Conservation (phyloP, 129 eudicot species). For the Helichrysum umbraculigerum region DNA sequence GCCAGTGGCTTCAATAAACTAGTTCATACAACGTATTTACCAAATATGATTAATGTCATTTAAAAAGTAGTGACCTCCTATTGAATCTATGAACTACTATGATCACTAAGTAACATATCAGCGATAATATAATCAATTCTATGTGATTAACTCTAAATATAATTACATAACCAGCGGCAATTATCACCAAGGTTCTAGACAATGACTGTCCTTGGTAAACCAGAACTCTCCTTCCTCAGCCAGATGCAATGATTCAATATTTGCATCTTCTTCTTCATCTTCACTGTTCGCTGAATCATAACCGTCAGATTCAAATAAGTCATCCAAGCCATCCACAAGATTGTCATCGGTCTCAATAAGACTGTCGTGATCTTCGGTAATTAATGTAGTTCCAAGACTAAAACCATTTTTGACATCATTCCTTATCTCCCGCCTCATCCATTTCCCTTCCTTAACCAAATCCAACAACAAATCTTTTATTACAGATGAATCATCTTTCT, state of each 20-base stretch:
- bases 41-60: not conserved
- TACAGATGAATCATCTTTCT: constrained; percentile 53
- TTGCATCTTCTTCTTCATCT: constrained; percentile 39
- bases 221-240: constrained; percentile 49
- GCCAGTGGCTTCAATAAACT: not conserved
- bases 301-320: constrained; percentile 53
- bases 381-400: constrained; percentile 19
- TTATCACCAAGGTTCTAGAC: constrained; percentile 66
- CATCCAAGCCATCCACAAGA: constrained; percentile 58
- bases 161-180: not conserved
- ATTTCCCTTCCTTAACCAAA: constrained; percentile 74
- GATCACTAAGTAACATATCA: not conserved
- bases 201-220: constrained; percentile 40
- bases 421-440: constrained; percentile 61
- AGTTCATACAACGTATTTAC: no score
- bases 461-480: constrained; percentile 51
- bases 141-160: not conserved
- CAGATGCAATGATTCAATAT: constrained; percentile 17
- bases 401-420: constrained; percentile 19
- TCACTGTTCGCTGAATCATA: constrained; percentile 35
- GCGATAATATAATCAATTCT: constrained; percentile 2
- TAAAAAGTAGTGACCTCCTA: not conserved
- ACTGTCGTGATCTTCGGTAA: constrained; percentile 34
- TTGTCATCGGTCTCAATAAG: constrained; percentile 41
- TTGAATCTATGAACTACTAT: not conserved